These are phyloP conservation scores for Zygnema circumcarinatum DNA, from an alignment of 139 green algal species.

Conservation along the genomic window DNA sequence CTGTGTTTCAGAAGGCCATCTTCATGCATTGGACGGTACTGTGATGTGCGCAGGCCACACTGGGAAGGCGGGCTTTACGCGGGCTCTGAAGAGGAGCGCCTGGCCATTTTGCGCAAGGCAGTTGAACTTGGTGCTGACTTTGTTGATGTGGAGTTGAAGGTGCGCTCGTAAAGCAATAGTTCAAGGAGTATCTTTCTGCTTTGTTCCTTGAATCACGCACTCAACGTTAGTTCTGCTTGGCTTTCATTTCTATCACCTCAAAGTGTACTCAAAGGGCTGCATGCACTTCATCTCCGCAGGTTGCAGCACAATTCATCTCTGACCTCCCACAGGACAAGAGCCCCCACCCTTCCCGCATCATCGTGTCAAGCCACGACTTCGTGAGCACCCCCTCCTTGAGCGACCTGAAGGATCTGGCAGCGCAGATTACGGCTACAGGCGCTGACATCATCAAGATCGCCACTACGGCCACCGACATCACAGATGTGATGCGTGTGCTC, in stretches of 20 bases:
- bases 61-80: conserved; percentile 93
- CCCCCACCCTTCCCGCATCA: conserved; percentile 81
- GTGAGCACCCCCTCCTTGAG: conserved; percentile 72
- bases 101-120: conserved; percentile 38
- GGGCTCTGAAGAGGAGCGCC: conserved; percentile 72
- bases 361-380: conserved; percentile 95
- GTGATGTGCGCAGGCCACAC: conserved; percentile 70
- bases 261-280: too few relatives aligned
- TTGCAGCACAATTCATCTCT: too few relatives aligned
- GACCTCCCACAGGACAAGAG: too few relatives aligned
- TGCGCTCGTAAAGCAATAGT: conserved; percentile 70
- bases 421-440: conserved; percentile 70
- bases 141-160: conserved; percentile 92
- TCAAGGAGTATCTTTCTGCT: not conserved
- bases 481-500: conserved; percentile 78
- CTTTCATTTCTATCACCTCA: too few relatives aligned
- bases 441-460: conserved; percentile 94
- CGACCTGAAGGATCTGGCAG: conserved; percentile 72
- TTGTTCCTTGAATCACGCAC: not conserved
- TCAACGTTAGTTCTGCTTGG: conserved; percentile 21
- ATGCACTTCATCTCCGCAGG: too few relatives aligned
- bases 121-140: conserved; percentile 75
- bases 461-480: conserved; percentile 84
- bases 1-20: too few relatives aligned
- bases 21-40: too few relatives aligned